A percentile compares a stretch with the other conserved stretches of the same genome.
phyloP scores from a whole-genome alignment of 768 basidiomycete species.

The Mrakia blollopis region DNA sequence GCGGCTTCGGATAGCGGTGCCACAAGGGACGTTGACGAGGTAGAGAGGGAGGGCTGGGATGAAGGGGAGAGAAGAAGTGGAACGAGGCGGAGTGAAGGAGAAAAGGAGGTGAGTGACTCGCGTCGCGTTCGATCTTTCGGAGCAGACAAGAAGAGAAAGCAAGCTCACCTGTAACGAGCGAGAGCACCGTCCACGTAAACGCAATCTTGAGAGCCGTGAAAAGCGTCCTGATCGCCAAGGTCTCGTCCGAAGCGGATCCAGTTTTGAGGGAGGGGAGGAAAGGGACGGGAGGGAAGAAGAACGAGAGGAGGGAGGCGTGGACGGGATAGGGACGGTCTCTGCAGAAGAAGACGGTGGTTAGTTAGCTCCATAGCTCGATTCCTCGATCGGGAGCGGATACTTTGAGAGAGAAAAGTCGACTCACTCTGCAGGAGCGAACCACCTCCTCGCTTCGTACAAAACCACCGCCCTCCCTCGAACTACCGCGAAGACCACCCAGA shows the following conservation, averaged over 20 bases:
- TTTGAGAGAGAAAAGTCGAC: neutral
- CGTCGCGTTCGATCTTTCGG: neutral
- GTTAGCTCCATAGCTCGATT: neutral
- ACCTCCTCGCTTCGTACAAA: conserved; percentile 11
- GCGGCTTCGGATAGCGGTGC: neutral
- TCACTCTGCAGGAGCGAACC: conserved; percentile 8
- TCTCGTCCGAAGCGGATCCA: neutral
- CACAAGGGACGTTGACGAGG: conserved; percentile 7
- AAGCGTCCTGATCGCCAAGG: neutral
- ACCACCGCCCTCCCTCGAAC: neutral
- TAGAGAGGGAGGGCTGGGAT: neutral
- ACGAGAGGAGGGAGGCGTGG: conserved; percentile 6
- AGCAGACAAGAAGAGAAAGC: neutral
- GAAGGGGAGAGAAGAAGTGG: neutral
- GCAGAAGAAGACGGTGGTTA: too few relatives aligned
- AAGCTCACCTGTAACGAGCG: conserved; percentile 1
- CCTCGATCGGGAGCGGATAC: too few relatives aligned
- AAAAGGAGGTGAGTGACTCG: neutral
- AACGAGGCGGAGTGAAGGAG: neutral
- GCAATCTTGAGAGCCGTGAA: conserved; percentile 9
- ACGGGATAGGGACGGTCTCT: conserved; percentile 9
- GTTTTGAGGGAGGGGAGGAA: conserved; percentile 11
- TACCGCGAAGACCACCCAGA: conserved; percentile 14
- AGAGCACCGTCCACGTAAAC: conserved; percentile 9
- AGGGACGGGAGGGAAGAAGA: conserved; percentile 18